Evolutionary conservation across 1,284 basidiomycete genomes (phyloP).

Genomic region (Puccinia novopanici): DNA sequence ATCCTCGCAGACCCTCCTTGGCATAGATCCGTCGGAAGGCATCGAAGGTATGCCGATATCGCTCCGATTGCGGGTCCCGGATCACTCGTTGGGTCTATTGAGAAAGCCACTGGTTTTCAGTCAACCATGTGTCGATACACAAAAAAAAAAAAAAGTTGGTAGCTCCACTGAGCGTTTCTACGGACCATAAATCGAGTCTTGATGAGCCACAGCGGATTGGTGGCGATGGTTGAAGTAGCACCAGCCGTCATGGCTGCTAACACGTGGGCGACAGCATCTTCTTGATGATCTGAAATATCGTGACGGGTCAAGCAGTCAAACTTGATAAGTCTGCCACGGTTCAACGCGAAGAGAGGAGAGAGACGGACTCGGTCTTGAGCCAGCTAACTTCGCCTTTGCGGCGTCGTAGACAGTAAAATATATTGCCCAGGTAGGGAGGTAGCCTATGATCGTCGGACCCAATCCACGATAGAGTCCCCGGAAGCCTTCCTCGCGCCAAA

Average conservation of each 20-base stretch:
- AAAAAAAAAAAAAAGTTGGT: not conserved
- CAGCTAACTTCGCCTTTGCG: slow-evolving; percentile 78
- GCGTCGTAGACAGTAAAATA: slow-evolving; percentile 97
- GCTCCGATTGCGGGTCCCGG: slow-evolving; percentile 74
- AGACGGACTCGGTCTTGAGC: slow-evolving; percentile 58
- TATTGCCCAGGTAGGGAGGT: slow-evolving; percentile 95
- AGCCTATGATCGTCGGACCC: slow-evolving; percentile 90
- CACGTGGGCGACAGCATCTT: slow-evolving; percentile 68
- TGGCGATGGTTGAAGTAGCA: slow-evolving; percentile 81
- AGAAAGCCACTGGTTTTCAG: not conserved
- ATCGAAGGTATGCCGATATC: slow-evolving; percentile 82
- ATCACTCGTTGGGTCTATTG: slow-evolving; percentile 59
- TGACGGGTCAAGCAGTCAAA: not conserved
- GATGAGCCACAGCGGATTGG: slow-evolving; percentile 94
- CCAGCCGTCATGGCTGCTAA: slow-evolving; percentile 90
- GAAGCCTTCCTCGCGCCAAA: slow-evolving; percentile 74
- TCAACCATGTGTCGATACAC: no score
- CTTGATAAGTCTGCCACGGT: slow-evolving; percentile 47
- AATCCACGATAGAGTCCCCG: slow-evolving; percentile 88
- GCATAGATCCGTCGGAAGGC: slow-evolving; percentile 82
- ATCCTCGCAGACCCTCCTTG: slow-evolving; percentile 77
- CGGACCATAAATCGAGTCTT: slow-evolving; percentile 95
- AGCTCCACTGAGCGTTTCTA: slow-evolving; percentile 51
- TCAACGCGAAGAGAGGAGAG: not conserved
- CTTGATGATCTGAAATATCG: slow-evolving; percentile 21